These are phyloP conservation scores for Aureobasidium uvarum DNA, from an alignment of 2,329 filamentous ascomycete genomes.

Conservation along the genomic window DNA sequence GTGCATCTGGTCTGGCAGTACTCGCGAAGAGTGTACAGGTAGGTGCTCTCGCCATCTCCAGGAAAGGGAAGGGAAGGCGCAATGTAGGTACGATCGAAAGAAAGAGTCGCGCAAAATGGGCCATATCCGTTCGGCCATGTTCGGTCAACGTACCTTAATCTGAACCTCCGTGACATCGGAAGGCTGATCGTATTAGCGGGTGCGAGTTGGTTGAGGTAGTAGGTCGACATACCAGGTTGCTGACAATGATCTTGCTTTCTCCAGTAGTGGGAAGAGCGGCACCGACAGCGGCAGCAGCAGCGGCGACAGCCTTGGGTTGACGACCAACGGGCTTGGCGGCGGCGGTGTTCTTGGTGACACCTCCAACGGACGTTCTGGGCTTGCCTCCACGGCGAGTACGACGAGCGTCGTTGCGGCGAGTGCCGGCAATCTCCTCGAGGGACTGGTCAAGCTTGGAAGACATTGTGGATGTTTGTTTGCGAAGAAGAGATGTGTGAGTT, in stretches of 20 bases:
- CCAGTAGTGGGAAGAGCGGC: slow-evolving; percentile 56
- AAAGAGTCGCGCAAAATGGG: slow-evolving; percentile 34
- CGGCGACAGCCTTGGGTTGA: slow-evolving; percentile 42
- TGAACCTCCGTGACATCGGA: slow-evolving; percentile 93
- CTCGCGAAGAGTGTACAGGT: neutral
- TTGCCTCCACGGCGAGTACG: slow-evolving; percentile 47
- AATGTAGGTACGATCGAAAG: slow-evolving; percentile 29
- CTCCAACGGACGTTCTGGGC: slow-evolving; percentile 71
- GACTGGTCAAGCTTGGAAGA: slow-evolving; percentile 95
- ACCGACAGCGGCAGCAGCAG: slow-evolving; percentile 60
- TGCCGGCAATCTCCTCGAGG: slow-evolving; percentile 79
- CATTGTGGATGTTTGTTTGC: slow-evolving; percentile 53
- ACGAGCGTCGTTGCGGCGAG: slow-evolving; percentile 42
- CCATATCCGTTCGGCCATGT: slow-evolving; percentile 47
- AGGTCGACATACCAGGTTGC: slow-evolving; percentile 77
- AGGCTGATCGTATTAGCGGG: slow-evolving; percentile 65
- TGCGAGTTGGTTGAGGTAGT: slow-evolving; percentile 25
- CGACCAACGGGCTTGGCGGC: slow-evolving; percentile 57
- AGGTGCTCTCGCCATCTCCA: slow-evolving; percentile 18
- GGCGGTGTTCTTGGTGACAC: slow-evolving; percentile 70
- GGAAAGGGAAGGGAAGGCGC: slow-evolving; percentile 7
- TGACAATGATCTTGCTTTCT: slow-evolving; percentile 97
- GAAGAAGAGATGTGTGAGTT: slow-evolving; percentile 14
- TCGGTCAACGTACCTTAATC: slow-evolving; percentile 99
- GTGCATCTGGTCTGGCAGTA: slow-evolving; percentile 25